Base-by-base conservation (phyloP, 805 yeast species). In the Ogataea populi-albae region DNA sequence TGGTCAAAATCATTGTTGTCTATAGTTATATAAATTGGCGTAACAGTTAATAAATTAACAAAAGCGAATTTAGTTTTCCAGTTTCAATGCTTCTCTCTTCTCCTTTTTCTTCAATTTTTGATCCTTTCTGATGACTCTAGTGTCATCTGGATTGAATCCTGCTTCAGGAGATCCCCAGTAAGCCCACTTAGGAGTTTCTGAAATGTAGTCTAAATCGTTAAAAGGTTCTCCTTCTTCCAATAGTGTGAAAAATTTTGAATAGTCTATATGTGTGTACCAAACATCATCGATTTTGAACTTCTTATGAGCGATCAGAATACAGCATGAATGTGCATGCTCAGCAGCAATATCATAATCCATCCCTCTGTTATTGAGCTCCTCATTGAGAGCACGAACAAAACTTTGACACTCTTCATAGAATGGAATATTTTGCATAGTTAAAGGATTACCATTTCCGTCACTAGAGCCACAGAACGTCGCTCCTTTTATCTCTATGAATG, bases 391-490 rank as follows among this genome's bases (percentile, higher is more conserved):
- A 31, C 68, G 69, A 4, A 87, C 96, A 59, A 88, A 88, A 6
- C 59, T 65, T 49, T 77, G 79, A 55, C 95, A 91, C 58, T 88
- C 97, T 45, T 86, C 95, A 55, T 88, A 88, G 55, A 85, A 88
- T 29, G 97, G 97, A 38, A 89, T 93, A 54, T 88, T 88, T 57
- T 88, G 91, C 97, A 88, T 88, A 3, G 96, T 87, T 47, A 88
- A 68, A 31, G 95, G 89, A 54, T 88, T 86, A 22, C 93, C 89
- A 57, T 86, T 84, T 30, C 81, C 86, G 37, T 65, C 65, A 9
- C 95, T 83, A 0, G 94, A 82, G 0, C 97, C 97, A 67, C 96
- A 87, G 64, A 86, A 88, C 0, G 97, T 88, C 9, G 95, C 96
- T 37, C 97, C 97, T 62, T 88, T 88, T 41, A 88, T 82, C 61